phyloP scores from a whole-genome alignment of 2,329 filamentous ascomycete species.

The Teratosphaeria epicoccoides region DNA sequence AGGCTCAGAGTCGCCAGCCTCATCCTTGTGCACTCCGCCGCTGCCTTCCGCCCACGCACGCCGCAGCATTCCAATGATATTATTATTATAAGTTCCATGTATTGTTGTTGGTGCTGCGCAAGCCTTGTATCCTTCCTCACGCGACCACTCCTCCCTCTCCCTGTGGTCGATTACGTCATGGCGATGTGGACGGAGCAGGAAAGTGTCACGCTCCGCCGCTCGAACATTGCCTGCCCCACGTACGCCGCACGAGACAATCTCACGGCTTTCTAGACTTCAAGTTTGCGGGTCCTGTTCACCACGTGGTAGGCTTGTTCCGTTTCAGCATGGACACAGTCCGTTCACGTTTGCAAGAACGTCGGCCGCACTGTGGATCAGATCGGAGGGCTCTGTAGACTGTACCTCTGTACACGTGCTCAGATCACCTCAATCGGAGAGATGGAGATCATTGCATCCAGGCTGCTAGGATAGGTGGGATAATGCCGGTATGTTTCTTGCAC shows the following conservation, averaged over 20 bases:
- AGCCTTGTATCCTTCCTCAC: not conserved
- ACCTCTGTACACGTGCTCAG: too few relatives aligned
- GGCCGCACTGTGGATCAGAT: not conserved
- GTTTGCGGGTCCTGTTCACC: not conserved
- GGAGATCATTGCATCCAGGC: not conserved
- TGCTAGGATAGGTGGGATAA: not conserved
- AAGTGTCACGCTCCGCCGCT: not conserved
- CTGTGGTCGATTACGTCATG: not conserved
- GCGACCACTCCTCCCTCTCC: not conserved
- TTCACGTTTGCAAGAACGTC: not conserved
- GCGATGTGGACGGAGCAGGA: not conserved
- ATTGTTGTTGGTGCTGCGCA: not conserved
- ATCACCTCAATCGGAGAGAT: too few relatives aligned
- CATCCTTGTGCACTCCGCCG: not conserved
- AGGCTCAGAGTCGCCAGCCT: not conserved
- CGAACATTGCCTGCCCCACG: not conserved
- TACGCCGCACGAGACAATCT: not conserved
- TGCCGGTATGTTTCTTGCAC: not conserved
- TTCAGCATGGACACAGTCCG: not conserved
- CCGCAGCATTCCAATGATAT: too few relatives aligned
- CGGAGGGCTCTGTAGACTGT: not conserved
- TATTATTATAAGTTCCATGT: too few relatives aligned
- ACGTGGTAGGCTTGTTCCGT: not conserved
- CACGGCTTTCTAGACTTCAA: not conserved
- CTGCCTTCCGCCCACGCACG: not conserved